phyloP scores from a whole-genome alignment of 2,329 filamentous ascomycete genomes.

The Aspergillus eucalypticola region DNA sequence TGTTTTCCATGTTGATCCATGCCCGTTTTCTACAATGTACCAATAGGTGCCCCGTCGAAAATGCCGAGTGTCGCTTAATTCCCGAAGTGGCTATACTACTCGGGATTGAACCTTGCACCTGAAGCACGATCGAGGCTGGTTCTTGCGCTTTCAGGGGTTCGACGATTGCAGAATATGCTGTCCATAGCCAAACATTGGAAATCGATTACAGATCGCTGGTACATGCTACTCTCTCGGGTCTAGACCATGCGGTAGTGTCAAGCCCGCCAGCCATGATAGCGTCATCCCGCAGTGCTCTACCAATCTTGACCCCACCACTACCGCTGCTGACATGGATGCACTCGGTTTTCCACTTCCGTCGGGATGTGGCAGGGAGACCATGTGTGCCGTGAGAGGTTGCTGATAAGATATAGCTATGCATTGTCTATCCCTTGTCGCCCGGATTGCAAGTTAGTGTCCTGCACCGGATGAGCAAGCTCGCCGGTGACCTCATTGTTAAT shows the following conservation, averaged over 20 bases:
- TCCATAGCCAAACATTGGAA: not conserved
- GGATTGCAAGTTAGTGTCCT: not conserved
- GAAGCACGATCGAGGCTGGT: not conserved
- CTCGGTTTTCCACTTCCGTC: not conserved
- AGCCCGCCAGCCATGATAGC: constrained; percentile 1
- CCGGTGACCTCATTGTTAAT: not conserved
- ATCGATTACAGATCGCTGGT: not conserved
- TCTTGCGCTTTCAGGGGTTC: not conserved
- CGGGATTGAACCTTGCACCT: not conserved
- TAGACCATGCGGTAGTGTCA: constrained; percentile 1
- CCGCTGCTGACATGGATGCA: not conserved
- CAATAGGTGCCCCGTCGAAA: not conserved
- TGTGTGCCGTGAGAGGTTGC: not conserved
- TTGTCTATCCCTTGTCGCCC: not conserved
- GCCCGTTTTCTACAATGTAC: not conserved
- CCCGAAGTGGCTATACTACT: not conserved
- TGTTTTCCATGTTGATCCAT: not conserved
- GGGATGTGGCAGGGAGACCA: not conserved
- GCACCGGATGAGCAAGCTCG: not conserved
- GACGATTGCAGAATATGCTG: not conserved
- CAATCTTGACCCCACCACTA: not conserved
- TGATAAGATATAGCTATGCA: not conserved
- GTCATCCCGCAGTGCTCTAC: constrained; percentile 9
- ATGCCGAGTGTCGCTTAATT: not conserved
- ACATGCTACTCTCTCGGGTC: not conserved